Evolutionary conservation across 371 early-diverging fungal genomes (phyloP).

Genomic region (Lichtheimia hyalospora): DNA sequence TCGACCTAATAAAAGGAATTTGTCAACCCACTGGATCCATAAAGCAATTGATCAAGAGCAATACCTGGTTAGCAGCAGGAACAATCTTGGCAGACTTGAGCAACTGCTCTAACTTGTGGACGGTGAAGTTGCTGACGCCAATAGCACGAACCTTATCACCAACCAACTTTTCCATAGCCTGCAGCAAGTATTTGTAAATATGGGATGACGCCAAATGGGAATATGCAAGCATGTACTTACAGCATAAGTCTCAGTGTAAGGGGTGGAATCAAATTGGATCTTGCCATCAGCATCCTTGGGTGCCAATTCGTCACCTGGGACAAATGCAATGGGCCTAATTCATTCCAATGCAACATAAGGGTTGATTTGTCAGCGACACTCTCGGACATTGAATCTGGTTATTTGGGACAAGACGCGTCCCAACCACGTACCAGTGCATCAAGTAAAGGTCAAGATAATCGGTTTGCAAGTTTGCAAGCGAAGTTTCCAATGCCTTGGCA

Average conservation of each 20-base stretch:
- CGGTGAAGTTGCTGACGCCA: conserved; percentile 66
- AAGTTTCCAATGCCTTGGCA: conserved; percentile 40
- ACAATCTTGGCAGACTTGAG: conserved; percentile 47
- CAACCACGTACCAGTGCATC: conserved; percentile 46
- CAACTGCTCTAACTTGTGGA: conserved; percentile 47
- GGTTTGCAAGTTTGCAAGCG: conserved; percentile 56
- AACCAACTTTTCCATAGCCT: conserved; percentile 63
- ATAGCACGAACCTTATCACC: conserved; percentile 57
- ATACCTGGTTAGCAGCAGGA: conserved; percentile 69
- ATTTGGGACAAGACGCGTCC: too few relatives aligned
- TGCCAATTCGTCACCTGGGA: conserved; percentile 13
- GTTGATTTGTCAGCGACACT: too few relatives aligned
- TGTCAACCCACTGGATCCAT: neutral
- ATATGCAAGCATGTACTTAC: conserved; percentile 15
- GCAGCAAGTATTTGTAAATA: neutral
- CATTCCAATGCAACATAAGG: too few relatives aligned
- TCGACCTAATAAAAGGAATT: conserved; percentile 55
- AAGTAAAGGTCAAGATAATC: conserved; percentile 74
- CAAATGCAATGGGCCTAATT: conserved; percentile 38
- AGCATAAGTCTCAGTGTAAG: conserved; percentile 48
- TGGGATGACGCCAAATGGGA: neutral
- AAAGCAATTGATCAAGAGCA: neutral
- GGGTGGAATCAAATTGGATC: conserved; percentile 20
- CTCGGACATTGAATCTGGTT: too few relatives aligned
- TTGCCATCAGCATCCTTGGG: conserved; percentile 34